Percentiles rank a stretch among this genome's conserved stretches.
phyloP scores from a whole-genome alignment of 2,329 filamentous ascomycete species.

The Claviceps pusilla region DNA sequence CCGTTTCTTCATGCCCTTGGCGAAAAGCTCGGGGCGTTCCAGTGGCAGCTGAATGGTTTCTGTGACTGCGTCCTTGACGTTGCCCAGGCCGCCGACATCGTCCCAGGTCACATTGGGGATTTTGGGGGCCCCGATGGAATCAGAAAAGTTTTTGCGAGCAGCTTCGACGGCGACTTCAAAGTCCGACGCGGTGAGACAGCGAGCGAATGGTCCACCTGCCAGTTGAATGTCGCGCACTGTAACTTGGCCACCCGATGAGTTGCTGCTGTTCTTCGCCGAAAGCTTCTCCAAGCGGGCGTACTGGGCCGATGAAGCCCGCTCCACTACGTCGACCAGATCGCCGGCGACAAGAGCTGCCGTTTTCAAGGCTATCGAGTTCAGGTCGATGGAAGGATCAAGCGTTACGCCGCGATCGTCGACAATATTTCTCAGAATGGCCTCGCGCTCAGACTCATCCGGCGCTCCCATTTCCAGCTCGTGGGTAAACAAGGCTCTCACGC shows the following conservation, averaged over 20 bases:
- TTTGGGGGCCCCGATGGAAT: constrained; percentile 92
- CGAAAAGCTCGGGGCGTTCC: constrained; percentile 82
- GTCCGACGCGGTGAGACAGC: constrained; percentile 65
- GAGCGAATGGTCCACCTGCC: constrained; percentile 65
- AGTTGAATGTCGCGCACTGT: constrained; percentile 74
- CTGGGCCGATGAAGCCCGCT: constrained; percentile 69
- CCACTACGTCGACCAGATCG: constrained; percentile 85
- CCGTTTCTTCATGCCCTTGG: constrained; percentile 95
- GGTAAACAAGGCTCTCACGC: constrained; percentile 78
- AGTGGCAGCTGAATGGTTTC: constrained; percentile 92
- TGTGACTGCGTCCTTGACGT: constrained; percentile 92
- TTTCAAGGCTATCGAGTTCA: constrained; percentile 77
- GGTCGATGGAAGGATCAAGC: constrained; percentile 70
- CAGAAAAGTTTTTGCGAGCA: constrained; percentile 93
- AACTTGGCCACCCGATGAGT: constrained; percentile 24
- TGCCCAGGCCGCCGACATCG: constrained; percentile 81
- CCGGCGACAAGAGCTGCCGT: constrained; percentile 91
- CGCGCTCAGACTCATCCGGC: constrained; percentile 81
- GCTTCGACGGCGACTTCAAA: constrained; percentile 90
- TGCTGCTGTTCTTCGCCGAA: constrained; percentile 31
- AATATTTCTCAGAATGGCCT: constrained; percentile 69
- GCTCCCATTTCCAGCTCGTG: constrained; percentile 90
- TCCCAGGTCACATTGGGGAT: constrained; percentile 96
- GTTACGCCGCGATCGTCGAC: constrained; percentile 60
- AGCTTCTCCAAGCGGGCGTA: constrained; percentile 61